Conservation (phyloP, 768 basidiomycete species). For the Calocybe cyanea region DNA sequence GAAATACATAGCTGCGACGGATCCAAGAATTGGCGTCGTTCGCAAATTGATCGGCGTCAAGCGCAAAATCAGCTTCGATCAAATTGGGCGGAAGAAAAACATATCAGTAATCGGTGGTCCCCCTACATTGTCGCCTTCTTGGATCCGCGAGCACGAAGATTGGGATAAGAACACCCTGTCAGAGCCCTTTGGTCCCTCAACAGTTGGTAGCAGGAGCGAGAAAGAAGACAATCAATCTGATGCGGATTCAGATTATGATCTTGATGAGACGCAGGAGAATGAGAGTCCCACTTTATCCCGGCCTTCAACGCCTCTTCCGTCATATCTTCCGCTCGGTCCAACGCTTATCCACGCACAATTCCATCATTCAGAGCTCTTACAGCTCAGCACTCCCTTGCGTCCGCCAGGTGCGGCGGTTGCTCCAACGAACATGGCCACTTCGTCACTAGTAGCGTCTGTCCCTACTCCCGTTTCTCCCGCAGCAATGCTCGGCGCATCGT, state of each 20-base stretch:
- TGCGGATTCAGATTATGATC: conserved; percentile 29
- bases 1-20: conserved; percentile 59
- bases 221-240: conserved; percentile 28
- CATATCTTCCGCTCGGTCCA: conserved; percentile 70
- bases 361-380: conserved; percentile 58
- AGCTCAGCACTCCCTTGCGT: conserved; percentile 55
- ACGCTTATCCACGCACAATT: conserved; percentile 66
- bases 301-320: conserved; percentile 66
- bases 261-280: conserved; percentile 30
- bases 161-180: conserved; percentile 32
- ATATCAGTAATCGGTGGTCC: background rate
- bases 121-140: conserved; percentile 34
- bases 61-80: conserved; percentile 45
- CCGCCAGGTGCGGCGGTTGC: conserved; percentile 52
- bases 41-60: conserved; percentile 68
- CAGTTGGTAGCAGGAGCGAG: conserved; percentile 14
- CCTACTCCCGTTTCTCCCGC: conserved; percentile 87
- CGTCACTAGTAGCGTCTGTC: conserved; percentile 40
- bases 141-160: conserved; percentile 45
- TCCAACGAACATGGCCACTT: conserved; percentile 37
- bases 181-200: background rate
- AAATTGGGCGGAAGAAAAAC: conserved; percentile 25
- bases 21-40: conserved; percentile 69
- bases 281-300: conserved; percentile 41
- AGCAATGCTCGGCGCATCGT: conserved; percentile 56